Conservation (phyloP, 1,284 basidiomycete genomes). For the Rhodotorula sp. region DNA sequence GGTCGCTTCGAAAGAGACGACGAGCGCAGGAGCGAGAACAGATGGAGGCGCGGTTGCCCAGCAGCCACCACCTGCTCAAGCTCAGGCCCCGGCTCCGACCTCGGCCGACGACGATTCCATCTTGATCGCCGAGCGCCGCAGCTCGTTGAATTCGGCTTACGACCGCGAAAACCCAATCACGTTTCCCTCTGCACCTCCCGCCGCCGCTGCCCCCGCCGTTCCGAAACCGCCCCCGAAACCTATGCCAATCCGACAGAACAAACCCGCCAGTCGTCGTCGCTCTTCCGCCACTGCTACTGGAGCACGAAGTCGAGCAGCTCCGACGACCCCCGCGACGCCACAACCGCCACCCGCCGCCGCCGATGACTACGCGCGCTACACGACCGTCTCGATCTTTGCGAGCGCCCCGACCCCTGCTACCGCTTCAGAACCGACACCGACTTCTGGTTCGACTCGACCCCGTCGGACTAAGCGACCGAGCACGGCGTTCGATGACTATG, state of each 20-base stretch:
- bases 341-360: too few species aligned
- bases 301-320: neutral
- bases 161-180: constrained; percentile 8
- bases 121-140: constrained; percentile 2
- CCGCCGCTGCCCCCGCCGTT: too few species aligned
- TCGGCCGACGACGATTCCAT: neutral
- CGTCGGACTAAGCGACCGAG: constrained; percentile 19
- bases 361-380: too few species aligned
- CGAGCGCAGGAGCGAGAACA: neutral
- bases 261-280: neutral
- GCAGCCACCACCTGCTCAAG: too few species aligned
- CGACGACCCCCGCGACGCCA: neutral
- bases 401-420: neutral
- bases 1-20: neutral
- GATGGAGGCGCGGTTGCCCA: neutral
- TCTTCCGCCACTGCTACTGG: neutral
- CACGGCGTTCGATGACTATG: constrained; percentile 23
- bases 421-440: neutral
- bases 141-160: constrained; percentile 7
- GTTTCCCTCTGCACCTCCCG: neutral
- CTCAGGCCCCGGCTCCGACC: neutral
- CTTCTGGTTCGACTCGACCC: constrained; percentile 1
- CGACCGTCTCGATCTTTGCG: neutral
- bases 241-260: neutral
- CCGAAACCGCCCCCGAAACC: neutral